Base-by-base conservation (phyloP, 495 filamentous ascomycete genomes). In the Penicillium egyptiacum region DNA sequence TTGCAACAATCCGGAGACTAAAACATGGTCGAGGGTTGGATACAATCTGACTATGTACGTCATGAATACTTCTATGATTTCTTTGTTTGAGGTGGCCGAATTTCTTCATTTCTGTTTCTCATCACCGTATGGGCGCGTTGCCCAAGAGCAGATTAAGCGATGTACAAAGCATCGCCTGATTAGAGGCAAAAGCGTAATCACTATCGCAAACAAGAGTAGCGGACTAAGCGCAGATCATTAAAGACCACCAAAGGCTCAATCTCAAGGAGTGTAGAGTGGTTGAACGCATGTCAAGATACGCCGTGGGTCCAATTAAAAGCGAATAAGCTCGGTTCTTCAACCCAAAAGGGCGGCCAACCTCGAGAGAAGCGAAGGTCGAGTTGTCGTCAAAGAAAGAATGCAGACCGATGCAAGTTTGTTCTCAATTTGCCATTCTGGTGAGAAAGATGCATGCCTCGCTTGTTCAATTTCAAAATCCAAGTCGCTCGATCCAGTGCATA, bases 301-400 rank as follows among this genome's bases (percentile, higher is more conserved):
- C 53, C 60, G 54, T 49, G 54, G 22, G 46, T 52, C 30, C 62
- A 28, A 73, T 64, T 70, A 65, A 71, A 74, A 68, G 42, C 25
- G 62, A 62, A 31, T 67, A 69, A 50, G 55, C 60, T 50, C 62
- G 60, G 62, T 64, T 59, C 17, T 59, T 69, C 57, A 64, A 70
- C 72, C 66, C 68, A 62, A 63, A 70, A 49, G 58, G 60, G 64
- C 62, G 75, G 75, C 78, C 77, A 74, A 73, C 76, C 75, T 78
- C 77, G 61, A 61, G 58, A 69, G 73, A 76, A 75, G 57, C 57
- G 66, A 70, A 70, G 56, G 69, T 65, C 56, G 58, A 62, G 61
- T 47, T 66, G 64, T 59, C 60, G 60, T 63, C 49, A 66, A 63
- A 69, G 54, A 56, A 66, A 64, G 60, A 58, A 51, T 48, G 57